These are phyloP conservation scores for Stellera chamaejasme DNA, from an alignment of 345 rosid species.

Conservation along the genomic window DNA sequence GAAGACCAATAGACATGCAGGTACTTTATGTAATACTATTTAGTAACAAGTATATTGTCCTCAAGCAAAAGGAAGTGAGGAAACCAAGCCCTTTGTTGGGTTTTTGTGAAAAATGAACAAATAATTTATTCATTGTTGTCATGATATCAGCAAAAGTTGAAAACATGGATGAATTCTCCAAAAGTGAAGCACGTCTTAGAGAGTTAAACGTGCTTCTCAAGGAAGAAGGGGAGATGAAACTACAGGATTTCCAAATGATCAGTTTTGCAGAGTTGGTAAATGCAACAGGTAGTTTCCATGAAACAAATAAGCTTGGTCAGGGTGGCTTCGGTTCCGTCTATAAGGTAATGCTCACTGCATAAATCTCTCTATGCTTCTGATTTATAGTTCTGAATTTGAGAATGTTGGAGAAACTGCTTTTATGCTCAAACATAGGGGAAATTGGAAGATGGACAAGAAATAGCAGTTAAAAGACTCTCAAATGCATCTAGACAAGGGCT, in stretches of 20 bases:
- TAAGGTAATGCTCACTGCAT: constrained; percentile 11
- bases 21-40: background rate
- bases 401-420: background rate
- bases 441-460: constrained; percentile 21
- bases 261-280: background rate
- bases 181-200: too few species aligned
- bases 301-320: constrained; percentile 17
- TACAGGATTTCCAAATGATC: background rate
- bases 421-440: constrained; percentile 2
- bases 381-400: background rate
- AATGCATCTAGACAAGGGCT: constrained; percentile 20
- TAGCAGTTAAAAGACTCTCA: constrained; percentile 28
- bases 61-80: too few species aligned
- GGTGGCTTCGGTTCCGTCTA: constrained; percentile 37
- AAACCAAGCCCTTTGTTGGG: too few species aligned
- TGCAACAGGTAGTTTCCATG: constrained; percentile 6
- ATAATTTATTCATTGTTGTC: background rate
- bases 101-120: background rate
- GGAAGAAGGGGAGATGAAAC: background rate
- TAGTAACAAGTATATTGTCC: too few species aligned
- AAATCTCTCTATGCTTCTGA: too few species aligned
- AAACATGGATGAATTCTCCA: too few species aligned
- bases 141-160: too few species aligned
- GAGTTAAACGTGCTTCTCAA: background rate
- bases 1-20: constrained; percentile 9